Evolutionary conservation across 257 asterid species (phyloP).

Genomic region (Lantana camara): DNA sequence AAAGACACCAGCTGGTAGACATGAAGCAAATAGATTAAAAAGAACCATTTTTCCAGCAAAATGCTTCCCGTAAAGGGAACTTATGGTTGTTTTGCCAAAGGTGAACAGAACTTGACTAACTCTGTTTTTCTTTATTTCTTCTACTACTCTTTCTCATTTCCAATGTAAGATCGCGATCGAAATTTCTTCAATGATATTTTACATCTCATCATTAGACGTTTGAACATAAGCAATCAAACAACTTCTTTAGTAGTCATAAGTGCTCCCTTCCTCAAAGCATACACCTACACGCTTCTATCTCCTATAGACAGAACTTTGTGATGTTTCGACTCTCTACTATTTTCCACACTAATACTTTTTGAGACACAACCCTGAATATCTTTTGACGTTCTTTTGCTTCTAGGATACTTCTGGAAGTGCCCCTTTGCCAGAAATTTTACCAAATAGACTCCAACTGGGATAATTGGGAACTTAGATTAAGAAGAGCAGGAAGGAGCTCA

Average conservation of each 20-base stretch:
- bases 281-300: too few species aligned
- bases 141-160: too few species aligned
- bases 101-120: background rate
- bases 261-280: background rate
- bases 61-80: background rate
- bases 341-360: too few species aligned
- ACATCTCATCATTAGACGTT: background rate
- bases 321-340: background rate
- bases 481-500: too few species aligned
- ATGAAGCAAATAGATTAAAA: background rate
- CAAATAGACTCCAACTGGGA: background rate
- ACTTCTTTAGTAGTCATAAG: too few species aligned
- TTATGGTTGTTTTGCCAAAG: background rate
- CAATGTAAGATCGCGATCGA: too few species aligned
- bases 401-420: background rate
- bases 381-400: background rate
- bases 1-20: background rate
- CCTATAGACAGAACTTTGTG: too few species aligned
- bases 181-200: background rate
- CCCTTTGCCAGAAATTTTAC: background rate
- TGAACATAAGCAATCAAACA: too few species aligned
- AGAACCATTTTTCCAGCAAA: background rate
- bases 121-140: background rate
- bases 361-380: too few species aligned
- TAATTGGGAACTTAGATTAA: background rate